Evolutionary conservation across 73 alveolate species (phyloP), one percentile per base, ranked within the genome.

Genomic region (Paramecium primaurelia): DNA sequence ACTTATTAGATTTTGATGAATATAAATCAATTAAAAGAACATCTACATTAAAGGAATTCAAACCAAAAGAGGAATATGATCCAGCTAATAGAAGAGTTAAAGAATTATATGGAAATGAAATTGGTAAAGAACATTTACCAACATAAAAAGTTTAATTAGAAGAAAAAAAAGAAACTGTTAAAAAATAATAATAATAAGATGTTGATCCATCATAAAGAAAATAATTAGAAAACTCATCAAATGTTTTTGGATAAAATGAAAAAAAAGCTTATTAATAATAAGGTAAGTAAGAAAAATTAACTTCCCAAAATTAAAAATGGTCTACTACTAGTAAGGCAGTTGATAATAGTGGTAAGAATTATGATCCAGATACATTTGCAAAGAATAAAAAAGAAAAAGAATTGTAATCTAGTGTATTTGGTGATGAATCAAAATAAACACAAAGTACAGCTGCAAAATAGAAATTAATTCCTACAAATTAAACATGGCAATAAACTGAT

Each of bases 311-410:
- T n/a, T 8, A 30, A 75, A 75, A 75, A 42, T 75, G 88, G 88
- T 30, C 58, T 8, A 75, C 58, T 22, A 20, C 88, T 8, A 42
- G 42, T 75, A 42, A 42, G n/a, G 60, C 68, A 1, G 59, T 42
- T 3, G 59, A 75, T 75, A 75, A 75, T 20, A 38, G 40, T 38
- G 22, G 22, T 1, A 75, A 75, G 34, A 42, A 75, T 38, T 75
- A 38, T 75, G 88, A 75, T 75, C 88, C 88, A 8, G 88, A 75
- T 38, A 75, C 88, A 36, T 75, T 38, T 75, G 88, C 88, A 10
- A 75, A 75, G 34, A 75, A 75, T 12, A 75, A 42, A 75, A 75
- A 75, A 20, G 88, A 75, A 3, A 6, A 75, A 42, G 88, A 75
- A 38, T 42, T 75, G 16, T 26, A 75, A 75, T 75, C 88, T 12